Percentiles rank a stretch among this genome's conserved stretches.
Evolutionary conservation across 129 eudicot species (phyloP).

Genomic region (Tagetes erecta): DNA sequence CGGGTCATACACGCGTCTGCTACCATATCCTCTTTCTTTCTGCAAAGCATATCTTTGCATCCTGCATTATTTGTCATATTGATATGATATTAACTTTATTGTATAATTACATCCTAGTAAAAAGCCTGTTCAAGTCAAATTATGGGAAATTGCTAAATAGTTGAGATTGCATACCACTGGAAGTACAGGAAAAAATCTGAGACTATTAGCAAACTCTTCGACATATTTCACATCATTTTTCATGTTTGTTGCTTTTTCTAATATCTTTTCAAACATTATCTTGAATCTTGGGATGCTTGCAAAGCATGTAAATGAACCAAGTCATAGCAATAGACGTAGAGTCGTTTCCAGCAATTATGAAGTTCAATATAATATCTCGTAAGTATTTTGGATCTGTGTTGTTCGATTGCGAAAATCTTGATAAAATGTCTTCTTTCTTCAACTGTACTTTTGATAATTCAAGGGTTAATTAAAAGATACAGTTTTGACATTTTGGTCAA

Average conservation of each 20-base stretch:
- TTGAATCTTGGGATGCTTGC: conserved; percentile 58
- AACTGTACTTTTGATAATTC: conserved; percentile 29
- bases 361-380: conserved; percentile 58
- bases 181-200: conserved; percentile 69
- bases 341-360: conserved; percentile 69
- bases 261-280: conserved; percentile 57
- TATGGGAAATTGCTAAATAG: neutral
- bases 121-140: neutral
- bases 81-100: neutral
- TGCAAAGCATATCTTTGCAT: conserved; percentile 44
- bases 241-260: conserved; percentile 34
- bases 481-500: neutral
- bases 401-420: conserved; percentile 51
- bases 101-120: neutral
- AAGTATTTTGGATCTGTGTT: conserved; percentile 44
- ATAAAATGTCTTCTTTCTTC: conserved; percentile 56
- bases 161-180: conserved; percentile 49
- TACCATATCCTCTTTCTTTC: too few relatives aligned
- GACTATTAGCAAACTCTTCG: conserved; percentile 41
- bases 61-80: conserved; percentile 28
- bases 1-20: too few relatives aligned
- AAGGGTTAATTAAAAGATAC: neutral
- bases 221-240: conserved; percentile 14
- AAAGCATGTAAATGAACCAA: conserved; percentile 65
- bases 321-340: conserved; percentile 59